Percentiles rank a stretch among this genome's conserved stretches.
Conservation (phyloP, 139 green algal species). For the Nannochloris sp. region DNA sequence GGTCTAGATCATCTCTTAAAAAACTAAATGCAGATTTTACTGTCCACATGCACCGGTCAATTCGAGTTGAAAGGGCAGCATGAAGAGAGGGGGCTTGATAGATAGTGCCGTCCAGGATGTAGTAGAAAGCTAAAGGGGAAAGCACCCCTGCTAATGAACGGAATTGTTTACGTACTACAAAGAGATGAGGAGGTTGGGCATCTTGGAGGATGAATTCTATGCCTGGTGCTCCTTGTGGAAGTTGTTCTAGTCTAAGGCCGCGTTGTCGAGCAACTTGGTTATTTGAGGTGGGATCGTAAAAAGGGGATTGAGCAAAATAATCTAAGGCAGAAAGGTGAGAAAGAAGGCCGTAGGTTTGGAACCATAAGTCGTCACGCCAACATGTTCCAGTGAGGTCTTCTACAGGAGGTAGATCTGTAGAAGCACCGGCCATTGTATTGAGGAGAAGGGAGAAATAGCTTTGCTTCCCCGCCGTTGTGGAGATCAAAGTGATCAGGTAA, state of each 20-base stretch:
- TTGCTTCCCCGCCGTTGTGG: no score
- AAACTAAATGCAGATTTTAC: not conserved
- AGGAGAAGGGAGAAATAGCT: no score
- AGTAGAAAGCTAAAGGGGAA: slow-evolving; percentile 49
- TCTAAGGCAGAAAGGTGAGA: slow-evolving; percentile 49
- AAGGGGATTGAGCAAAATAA: slow-evolving; percentile 77
- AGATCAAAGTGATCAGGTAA: no score
- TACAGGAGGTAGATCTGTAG: not conserved
- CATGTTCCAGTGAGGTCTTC: slow-evolving; percentile 17
- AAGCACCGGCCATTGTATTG: no score
- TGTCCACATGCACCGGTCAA: slow-evolving; percentile 22
- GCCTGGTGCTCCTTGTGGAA: slow-evolving; percentile 29
- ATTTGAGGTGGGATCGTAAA: slow-evolving; percentile 70
- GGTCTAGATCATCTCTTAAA: not conserved
- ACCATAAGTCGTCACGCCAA: slow-evolving; percentile 46
- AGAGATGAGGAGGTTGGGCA: slow-evolving; percentile 69
- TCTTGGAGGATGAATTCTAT: slow-evolving; percentile 61
- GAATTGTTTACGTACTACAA: slow-evolving; percentile 71
- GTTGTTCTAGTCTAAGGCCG: slow-evolving; percentile 13
- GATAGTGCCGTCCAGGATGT: slow-evolving; percentile 66
- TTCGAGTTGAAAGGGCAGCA: slow-evolving; percentile 42
- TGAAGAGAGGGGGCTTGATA: slow-evolving; percentile 78
- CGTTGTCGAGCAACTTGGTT: slow-evolving; percentile 49
- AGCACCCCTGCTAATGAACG: slow-evolving; percentile 9
- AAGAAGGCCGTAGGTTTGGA: slow-evolving; percentile 36